Base-by-base conservation (phyloP, 129 eudicot genomes). In the Helianthus tuberosus region DNA sequence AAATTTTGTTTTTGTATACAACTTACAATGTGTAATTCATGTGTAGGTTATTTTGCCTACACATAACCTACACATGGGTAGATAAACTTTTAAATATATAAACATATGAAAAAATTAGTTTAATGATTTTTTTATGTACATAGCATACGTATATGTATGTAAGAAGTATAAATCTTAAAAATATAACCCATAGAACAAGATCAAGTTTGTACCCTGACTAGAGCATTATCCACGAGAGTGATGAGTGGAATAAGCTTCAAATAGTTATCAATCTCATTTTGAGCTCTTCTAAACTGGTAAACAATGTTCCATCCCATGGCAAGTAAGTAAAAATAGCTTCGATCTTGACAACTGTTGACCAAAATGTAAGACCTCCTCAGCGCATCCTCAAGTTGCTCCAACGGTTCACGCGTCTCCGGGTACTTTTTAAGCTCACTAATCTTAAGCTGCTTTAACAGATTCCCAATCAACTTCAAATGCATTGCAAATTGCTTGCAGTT, bases 301-400 rank as follows among this genome's bases (percentile, higher is more conserved):
- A 94, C 99, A 76, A 94, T 91, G 71, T 91, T 94, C 99, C 99
- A 94, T 20, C 99, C 99, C 99, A 94, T 94, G 0, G 99, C 99
- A 50, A 94, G 89, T 75, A 94, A 79, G 66, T 94, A 94, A 10
- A 94, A 58, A n/a, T 94, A 94, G 64, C 99, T 94, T 72, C 96
- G 79, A 35, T 94, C 99, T 75, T 91, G 99, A 75, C 97, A 94
- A 66, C 99, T 91, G 59, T 86, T 86, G 15, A 94, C 96, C 86
- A 94, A 79, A 75, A 94, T 66, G 70, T 91, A 94, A 6, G 99
- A 89, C 84, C 99, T 91, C 82, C 99, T 86, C 81, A 94, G 64
- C 11, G 99, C 96, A 50, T 94, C 99, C 76, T 94, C 99, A 17
- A 94, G 93, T 67, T 86, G 93, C 77, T 94, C 99, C 76, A 94